These are phyloP conservation scores for Rosa rugosa DNA, from an alignment of 306 rosid species.

Conservation along the genomic window DNA sequence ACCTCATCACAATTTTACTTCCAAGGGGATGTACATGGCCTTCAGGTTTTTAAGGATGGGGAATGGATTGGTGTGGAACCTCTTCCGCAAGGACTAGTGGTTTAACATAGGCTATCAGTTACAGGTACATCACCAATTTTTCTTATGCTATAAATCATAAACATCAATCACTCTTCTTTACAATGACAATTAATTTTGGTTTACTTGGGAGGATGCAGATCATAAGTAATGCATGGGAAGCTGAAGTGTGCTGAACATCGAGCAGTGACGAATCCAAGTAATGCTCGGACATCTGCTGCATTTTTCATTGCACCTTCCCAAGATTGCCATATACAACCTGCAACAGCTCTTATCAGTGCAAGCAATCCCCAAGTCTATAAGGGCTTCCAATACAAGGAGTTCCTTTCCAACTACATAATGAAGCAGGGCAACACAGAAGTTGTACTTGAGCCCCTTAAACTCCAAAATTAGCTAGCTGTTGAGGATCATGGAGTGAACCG, in stretches of 20 bases:
- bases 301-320: slow-evolving; percentile 7
- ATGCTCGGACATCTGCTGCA: slow-evolving; percentile 4
- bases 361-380: slow-evolving; percentile 9
- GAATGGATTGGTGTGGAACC: slow-evolving; percentile 52
- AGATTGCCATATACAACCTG: slow-evolving; percentile 6
- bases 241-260: background rate
- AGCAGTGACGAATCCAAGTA: slow-evolving; percentile 1
- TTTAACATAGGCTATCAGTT: slow-evolving; percentile 49
- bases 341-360: slow-evolving; percentile 9
- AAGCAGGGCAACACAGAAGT: background rate
- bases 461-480: background rate
- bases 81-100: slow-evolving; percentile 46
- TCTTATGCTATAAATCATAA: background rate
- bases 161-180: background rate
- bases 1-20: slow-evolving; percentile 23
- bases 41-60: slow-evolving; percentile 47
- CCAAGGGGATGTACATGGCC: slow-evolving; percentile 21
- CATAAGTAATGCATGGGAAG: slow-evolving; percentile 1
- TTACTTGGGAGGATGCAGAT: background rate
- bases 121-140: slow-evolving; percentile 22
- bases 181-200: background rate
- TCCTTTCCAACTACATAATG: background rate
- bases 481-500: background rate
- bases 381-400: background rate
- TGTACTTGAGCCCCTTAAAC: slow-evolving; percentile 2